Evolutionary conservation across 2,329 filamentous ascomycete species (phyloP).

Genomic region (Aspergillus ustus): DNA sequence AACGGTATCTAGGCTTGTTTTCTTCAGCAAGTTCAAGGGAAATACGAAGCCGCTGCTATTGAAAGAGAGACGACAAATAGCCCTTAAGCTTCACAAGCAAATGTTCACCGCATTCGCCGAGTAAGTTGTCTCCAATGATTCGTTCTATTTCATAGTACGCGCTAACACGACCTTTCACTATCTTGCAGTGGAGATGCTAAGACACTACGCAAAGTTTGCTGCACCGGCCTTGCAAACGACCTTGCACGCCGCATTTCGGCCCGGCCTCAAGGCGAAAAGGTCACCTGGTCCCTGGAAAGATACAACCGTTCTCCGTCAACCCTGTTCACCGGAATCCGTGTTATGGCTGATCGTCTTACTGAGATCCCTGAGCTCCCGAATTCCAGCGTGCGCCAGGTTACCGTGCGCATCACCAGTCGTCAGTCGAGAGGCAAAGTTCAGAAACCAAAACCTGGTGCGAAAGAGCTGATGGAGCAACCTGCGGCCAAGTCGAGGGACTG

Average conservation of each 20-base stretch:
- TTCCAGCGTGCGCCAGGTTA: constrained; percentile 46
- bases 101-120: constrained; percentile 55
- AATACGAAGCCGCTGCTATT: constrained; percentile 41
- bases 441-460: not conserved
- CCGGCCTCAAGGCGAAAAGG: constrained; percentile 36
- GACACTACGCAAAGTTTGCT: constrained; percentile 43
- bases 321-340: constrained; percentile 41
- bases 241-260: constrained; percentile 40
- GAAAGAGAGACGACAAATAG: constrained; percentile 41
- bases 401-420: constrained; percentile 43
- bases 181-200: constrained; percentile 39
- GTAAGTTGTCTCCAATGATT: constrained; percentile 35
- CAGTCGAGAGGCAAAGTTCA: constrained; percentile 40
- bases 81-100: constrained; percentile 46
- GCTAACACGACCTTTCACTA: constrained; percentile 23
- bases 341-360: constrained; percentile 49
- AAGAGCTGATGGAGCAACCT: not conserved
- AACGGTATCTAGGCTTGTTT: constrained; percentile 32
- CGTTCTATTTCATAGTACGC: not conserved
- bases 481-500: constrained; percentile 47
- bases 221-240: constrained; percentile 41
- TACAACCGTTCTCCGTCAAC: constrained; percentile 43
- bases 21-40: constrained; percentile 39
- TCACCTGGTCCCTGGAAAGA: constrained; percentile 44
- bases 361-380: constrained; percentile 44